Percentiles rank a stretch among this genome's conserved stretches.
Evolutionary conservation across 371 early-diverging fungal species (phyloP).

Genomic region (Mucor plumbeus): DNA sequence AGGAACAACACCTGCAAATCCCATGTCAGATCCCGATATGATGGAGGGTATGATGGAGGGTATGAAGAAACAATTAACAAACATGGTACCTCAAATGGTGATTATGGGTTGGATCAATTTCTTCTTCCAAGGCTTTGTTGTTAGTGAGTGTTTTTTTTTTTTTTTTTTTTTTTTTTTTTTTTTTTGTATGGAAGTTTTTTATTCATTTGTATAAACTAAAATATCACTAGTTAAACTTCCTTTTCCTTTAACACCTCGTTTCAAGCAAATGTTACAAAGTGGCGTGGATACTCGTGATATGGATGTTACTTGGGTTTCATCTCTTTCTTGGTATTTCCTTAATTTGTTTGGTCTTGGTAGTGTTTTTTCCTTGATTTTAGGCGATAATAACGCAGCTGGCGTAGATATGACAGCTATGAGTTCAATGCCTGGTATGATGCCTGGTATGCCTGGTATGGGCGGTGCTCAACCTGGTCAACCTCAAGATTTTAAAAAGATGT

Average conservation of each 20-base stretch:
- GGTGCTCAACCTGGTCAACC: conserved; percentile 71
- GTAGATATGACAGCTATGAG: conserved; percentile 92
- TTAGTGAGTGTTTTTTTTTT: conserved; percentile 37
- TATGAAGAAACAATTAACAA: conserved; percentile 95
- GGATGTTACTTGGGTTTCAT: conserved; percentile 98
- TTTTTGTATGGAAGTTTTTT: too few relatives aligned
- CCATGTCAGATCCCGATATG: conserved; percentile 90
- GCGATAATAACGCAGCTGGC: conserved; percentile 92
- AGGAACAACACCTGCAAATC: conserved; percentile 66
- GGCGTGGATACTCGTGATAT: conserved; percentile 96
- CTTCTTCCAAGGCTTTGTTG: conserved; percentile 96
- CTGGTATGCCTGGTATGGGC: conserved; percentile 49
- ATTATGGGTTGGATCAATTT: conserved; percentile 99
- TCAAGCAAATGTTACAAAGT: conserved; percentile 96
- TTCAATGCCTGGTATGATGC: conserved; percentile 62
- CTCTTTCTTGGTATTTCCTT: conserved; percentile 97
- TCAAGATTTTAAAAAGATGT: conserved; percentile 85
- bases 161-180: too few relatives aligned
- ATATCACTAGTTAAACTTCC: conserved; percentile 74
- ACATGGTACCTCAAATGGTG: conserved; percentile 95
- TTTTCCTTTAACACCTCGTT: conserved; percentile 94
- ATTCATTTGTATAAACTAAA: too few relatives aligned
- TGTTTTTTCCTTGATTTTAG: conserved; percentile 90
- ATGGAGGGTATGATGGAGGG: conserved; percentile 98
- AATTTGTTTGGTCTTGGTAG: conserved; percentile 95